Percentiles rank a stretch among this genome's conserved stretches.
phyloP scores from a whole-genome alignment of 768 basidiomycete species.

The Pisolithus orientalis region DNA sequence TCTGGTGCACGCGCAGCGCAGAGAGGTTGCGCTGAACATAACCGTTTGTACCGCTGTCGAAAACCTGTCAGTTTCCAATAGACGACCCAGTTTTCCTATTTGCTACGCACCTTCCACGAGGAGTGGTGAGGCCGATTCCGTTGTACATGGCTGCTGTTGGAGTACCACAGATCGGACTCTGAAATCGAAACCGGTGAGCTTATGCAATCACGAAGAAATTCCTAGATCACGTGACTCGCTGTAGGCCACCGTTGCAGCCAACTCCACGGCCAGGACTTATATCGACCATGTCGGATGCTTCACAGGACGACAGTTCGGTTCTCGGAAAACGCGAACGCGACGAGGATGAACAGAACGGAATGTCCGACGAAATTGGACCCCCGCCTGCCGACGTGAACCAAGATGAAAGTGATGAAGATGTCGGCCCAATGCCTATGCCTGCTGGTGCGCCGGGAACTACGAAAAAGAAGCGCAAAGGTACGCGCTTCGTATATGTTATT shows the following conservation, averaged over 20 bases:
- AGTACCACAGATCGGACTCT: slow-evolving; percentile 1
- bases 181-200: not conserved
- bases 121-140: slow-evolving; percentile 57
- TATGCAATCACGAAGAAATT: not conserved
- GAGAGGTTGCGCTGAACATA: slow-evolving; percentile 89
- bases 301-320: slow-evolving; percentile 45
- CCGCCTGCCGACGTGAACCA: slow-evolving; percentile 20
- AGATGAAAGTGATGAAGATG: slow-evolving; percentile 65
- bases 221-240: not conserved
- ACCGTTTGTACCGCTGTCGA: slow-evolving; percentile 45
- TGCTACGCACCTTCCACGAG: slow-evolving; percentile 58
- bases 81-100: not conserved
- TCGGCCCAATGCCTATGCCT: slow-evolving; percentile 83
- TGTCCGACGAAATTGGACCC: slow-evolving; percentile 18
- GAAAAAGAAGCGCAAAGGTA: slow-evolving; percentile 86
- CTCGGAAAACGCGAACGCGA: slow-evolving; percentile 61
- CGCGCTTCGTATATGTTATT: slow-evolving; percentile 16
- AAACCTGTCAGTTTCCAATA: slow-evolving; percentile 2
- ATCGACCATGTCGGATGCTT: slow-evolving; percentile 36
- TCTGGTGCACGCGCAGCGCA: slow-evolving; percentile 68
- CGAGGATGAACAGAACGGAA: slow-evolving; percentile 14
- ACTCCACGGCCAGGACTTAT: not conserved
- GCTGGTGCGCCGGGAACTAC: slow-evolving; percentile 29
- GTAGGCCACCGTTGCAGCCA: too few species aligned
- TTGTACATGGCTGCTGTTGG: slow-evolving; percentile 32